Percentiles rank a stretch among this genome's conserved stretches.
Conservation (phyloP, 805 yeast genomes). For the Candida orba region DNA sequence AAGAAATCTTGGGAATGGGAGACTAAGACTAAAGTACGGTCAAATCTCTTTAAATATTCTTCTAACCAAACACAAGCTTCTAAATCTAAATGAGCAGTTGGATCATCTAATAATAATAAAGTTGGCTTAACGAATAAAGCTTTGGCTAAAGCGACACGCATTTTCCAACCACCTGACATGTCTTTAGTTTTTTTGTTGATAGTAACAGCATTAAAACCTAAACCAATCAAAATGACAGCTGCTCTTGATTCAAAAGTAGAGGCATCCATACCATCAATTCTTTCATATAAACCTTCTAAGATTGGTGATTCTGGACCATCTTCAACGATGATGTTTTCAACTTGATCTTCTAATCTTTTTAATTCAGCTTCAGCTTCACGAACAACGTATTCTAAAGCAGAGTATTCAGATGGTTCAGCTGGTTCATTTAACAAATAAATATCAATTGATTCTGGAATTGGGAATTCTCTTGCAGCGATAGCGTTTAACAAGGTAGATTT, state of each 20-base stretch:
- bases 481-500: conserved; percentile 92
- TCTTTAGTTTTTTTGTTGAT: conserved; percentile 93
- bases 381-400: conserved; percentile 94
- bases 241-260: conserved; percentile 95
- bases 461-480: conserved; percentile 92
- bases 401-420: conserved; percentile 85
- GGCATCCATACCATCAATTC: conserved; percentile 94
- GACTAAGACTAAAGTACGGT: conserved; percentile 86
- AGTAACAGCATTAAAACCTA: conserved; percentile 86
- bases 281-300: conserved; percentile 87
- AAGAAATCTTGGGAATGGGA: conserved; percentile 99
- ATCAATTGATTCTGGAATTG: conserved; percentile 88
- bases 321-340: conserved; percentile 79
- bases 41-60: conserved; percentile 92
- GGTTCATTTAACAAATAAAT: conserved; percentile 94
- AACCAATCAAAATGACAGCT: conserved; percentile 90
- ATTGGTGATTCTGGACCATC: conserved; percentile 91
- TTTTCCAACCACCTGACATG: conserved; percentile 99
- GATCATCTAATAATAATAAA: conserved; percentile 88
- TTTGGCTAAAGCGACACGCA: conserved; percentile 98
- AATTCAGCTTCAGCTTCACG: conserved; percentile 93
- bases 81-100: conserved; percentile 98
- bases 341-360: conserved; percentile 83
- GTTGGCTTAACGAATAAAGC: conserved; percentile 98
- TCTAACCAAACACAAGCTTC: conserved; percentile 99